These are phyloP conservation scores for Zoysia pacifica DNA, from an alignment of 176 grass and related monocot species.

Conservation along the genomic window DNA sequence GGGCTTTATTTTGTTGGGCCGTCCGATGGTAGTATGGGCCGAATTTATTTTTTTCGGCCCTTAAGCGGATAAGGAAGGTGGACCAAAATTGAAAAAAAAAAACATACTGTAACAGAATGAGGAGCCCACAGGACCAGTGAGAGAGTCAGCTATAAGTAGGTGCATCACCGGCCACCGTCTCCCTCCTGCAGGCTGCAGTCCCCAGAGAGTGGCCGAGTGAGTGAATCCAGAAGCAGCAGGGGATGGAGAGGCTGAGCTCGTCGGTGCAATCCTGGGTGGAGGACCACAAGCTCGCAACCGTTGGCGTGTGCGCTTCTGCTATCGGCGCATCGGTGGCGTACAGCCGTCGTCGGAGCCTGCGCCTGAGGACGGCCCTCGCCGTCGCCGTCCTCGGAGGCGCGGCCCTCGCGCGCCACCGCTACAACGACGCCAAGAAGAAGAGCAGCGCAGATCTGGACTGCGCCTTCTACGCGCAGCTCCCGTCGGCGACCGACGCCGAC, in stretches of 20 bases:
- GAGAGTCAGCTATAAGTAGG: no score
- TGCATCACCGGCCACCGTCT: no score
- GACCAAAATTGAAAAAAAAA: no score
- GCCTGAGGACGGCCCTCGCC: background rate
- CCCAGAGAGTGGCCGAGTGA: no score
- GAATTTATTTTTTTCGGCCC: no score
- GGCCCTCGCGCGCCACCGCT: background rate
- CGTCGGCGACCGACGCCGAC: background rate
- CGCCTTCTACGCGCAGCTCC: slow-evolving; percentile 1
- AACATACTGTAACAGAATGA: no score
- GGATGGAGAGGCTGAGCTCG: slow-evolving; percentile 38
- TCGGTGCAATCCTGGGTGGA: slow-evolving; percentile 64
- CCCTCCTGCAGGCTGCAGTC: no score
- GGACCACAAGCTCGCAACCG: slow-evolving; percentile 72
- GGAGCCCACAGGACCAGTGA: no score
- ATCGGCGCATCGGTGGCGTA: background rate
- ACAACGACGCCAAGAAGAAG: background rate
- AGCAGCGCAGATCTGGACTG: background rate
- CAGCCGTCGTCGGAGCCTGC: background rate
- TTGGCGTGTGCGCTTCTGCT: slow-evolving; percentile 14
- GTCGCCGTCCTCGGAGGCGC: background rate
- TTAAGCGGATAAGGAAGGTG: no score
- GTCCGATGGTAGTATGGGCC: no score
- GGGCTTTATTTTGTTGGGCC: no score
- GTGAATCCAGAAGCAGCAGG: background rate